phyloP scores from a whole-genome alignment of 768 basidiomycete genomes.

The Leccinum sublutescens region DNA sequence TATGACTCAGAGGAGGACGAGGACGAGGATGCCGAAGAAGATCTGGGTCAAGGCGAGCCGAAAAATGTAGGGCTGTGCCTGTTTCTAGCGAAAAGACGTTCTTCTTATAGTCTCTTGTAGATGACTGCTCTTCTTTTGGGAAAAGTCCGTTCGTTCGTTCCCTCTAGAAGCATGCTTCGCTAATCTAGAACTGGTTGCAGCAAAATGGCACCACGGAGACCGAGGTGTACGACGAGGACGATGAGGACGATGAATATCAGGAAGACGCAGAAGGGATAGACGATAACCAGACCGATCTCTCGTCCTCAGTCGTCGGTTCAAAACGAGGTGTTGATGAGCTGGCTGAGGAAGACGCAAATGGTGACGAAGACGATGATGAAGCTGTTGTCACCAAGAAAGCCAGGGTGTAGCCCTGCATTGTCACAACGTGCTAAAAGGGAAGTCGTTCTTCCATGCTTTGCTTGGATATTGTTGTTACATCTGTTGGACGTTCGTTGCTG shows the following conservation, averaged over 20 bases:
- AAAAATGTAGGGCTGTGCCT: constrained; percentile 13
- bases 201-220: constrained; percentile 10
- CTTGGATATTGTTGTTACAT: background rate
- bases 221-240: constrained; percentile 16
- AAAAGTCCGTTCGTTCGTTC: constrained; percentile 10
- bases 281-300: constrained; percentile 11
- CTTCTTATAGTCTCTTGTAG: constrained; percentile 15
- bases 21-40: constrained; percentile 10
- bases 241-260: constrained; percentile 23
- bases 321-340: constrained; percentile 29
- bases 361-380: constrained; percentile 13
- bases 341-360: constrained; percentile 3
- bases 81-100: background rate
- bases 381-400: constrained; percentile 20
- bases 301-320: constrained; percentile 14
- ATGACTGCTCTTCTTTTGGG: constrained; percentile 26
- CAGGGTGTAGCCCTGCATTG: constrained; percentile 19
- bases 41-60: background rate
- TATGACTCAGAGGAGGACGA: constrained; percentile 22
- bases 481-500: background rate
- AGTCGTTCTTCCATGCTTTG: background rate
- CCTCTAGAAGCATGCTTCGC: background rate
- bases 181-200: background rate
- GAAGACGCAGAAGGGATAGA: constrained; percentile 11
- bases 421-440: background rate